These are phyloP conservation scores for Gaeumannomyces tritici DNA, from an alignment of 2,329 filamentous ascomycete species.

Conservation along the genomic window DNA sequence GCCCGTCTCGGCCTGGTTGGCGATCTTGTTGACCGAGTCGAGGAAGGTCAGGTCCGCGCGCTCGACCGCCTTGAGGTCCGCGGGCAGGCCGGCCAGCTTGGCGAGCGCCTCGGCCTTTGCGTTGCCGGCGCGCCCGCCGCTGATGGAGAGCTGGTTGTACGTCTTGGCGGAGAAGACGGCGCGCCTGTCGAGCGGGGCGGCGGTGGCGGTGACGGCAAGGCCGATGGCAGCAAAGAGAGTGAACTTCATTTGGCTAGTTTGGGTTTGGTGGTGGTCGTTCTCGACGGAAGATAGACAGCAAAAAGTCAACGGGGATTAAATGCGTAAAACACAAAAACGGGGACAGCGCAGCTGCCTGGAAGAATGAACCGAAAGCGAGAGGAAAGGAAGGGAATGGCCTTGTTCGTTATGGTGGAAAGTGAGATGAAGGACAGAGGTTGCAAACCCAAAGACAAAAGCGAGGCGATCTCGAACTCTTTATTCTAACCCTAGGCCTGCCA, in stretches of 20 bases:
- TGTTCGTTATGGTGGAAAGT: background rate
- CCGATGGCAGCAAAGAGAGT: slow-evolving; percentile 13
- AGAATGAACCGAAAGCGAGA: slow-evolving; percentile 5
- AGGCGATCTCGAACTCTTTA: background rate
- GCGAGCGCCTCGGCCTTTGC: slow-evolving; percentile 22
- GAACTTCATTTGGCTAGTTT: slow-evolving; percentile 16
- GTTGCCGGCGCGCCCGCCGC: slow-evolving; percentile 22
- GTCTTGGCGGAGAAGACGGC: slow-evolving; percentile 18
- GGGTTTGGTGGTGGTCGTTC: background rate
- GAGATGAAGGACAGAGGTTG: background rate
- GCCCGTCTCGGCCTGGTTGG: slow-evolving; percentile 32
- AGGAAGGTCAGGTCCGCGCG: slow-evolving; percentile 28
- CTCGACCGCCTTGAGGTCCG: slow-evolving; percentile 27
- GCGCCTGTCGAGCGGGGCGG: slow-evolving; percentile 14
- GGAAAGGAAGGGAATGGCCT: background rate
- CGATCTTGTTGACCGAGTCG: slow-evolving; percentile 30
- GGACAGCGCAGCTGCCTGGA: slow-evolving; percentile 17
- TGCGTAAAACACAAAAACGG: slow-evolving; percentile 9
- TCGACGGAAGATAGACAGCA: background rate
- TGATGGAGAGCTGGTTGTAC: slow-evolving; percentile 27
- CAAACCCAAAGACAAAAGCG: no score
- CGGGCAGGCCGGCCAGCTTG: slow-evolving; percentile 16
- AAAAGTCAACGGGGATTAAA: background rate
- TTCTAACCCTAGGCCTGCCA: background rate
- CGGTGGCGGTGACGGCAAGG: slow-evolving; percentile 11